A percentile compares a stretch with the other conserved stretches of the same genome.
Evolutionary conservation across 768 basidiomycete genomes (phyloP).

Genomic region (Fibroporia radiculosa): DNA sequence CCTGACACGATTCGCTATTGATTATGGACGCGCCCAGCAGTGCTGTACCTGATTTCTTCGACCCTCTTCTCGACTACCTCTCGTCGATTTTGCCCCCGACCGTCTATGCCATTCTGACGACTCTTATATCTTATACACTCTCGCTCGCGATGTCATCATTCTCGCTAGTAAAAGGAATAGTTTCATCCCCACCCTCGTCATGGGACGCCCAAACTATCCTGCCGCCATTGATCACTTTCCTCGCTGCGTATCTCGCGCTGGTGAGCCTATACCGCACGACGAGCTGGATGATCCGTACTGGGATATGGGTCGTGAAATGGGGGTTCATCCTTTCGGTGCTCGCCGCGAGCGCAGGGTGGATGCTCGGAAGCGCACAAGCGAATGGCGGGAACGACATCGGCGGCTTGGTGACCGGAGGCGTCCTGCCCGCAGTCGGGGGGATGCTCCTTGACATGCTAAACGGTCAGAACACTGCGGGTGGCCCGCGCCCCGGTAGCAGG

Average conservation of each 20-base stretch:
- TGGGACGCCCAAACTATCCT: constrained; percentile 65
- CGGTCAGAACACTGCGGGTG: constrained; percentile 25
- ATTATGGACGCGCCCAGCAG: constrained; percentile 6
- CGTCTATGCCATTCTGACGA: constrained; percentile 43
- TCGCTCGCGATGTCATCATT: constrained; percentile 42
- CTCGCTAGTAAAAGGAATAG: constrained; percentile 38
- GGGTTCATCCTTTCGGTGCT: constrained; percentile 48
- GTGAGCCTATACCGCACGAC: constrained; percentile 73
- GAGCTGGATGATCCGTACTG: constrained; percentile 60
- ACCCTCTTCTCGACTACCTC: constrained; percentile 47
- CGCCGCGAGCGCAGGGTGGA: constrained; percentile 49
- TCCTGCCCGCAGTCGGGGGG: constrained; percentile 33
- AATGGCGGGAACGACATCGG: constrained; percentile 27
- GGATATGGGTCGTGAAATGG: constrained; percentile 74
- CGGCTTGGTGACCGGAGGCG: constrained; percentile 21
- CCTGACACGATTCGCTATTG: not conserved
- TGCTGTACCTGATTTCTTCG: constrained; percentile 41
- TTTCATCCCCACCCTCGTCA: constrained; percentile 43
- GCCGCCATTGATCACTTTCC: constrained; percentile 65
- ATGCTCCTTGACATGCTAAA: constrained; percentile 37
- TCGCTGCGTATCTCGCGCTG: constrained; percentile 72
- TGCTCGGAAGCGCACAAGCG: constrained; percentile 30
- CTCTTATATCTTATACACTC: constrained; percentile 44
- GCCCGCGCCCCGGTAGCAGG: constrained; percentile 18
- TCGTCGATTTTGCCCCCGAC: constrained; percentile 47